phyloP scores from a whole-genome alignment of 352 stramenopile species.

The Poterioochromonas sp. region DNA sequence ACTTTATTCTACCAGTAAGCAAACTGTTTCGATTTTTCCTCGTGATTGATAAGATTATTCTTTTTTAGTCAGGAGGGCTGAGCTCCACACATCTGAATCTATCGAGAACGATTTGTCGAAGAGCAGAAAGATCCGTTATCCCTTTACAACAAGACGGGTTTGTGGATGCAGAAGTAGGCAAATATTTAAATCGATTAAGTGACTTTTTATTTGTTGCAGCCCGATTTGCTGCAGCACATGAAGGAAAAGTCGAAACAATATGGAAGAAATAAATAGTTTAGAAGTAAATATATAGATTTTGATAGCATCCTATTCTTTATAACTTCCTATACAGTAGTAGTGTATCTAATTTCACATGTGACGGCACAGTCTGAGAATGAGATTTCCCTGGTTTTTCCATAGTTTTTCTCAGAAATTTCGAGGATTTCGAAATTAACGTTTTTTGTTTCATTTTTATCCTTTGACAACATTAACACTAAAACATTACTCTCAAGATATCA shows the following conservation, averaged over 20 bases:
- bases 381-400: no score
- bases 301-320: no score
- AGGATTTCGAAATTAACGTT: no score
- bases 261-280: no score
- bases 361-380: no score
- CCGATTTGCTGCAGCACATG: background rate
- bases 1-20: slow-evolving; percentile 25
- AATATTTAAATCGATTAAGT: slow-evolving; percentile 22
- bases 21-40: background rate
- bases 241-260: slow-evolving; percentile 9
- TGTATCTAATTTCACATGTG: no score
- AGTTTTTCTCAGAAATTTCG: no score
- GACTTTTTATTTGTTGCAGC: slow-evolving; percentile 31
- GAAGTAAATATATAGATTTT: no score
- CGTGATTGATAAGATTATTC: background rate
- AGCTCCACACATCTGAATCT: slow-evolving; percentile 5
- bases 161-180: background rate
- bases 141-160: background rate
- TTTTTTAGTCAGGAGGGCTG: slow-evolving; percentile 13
- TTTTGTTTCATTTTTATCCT: no score
- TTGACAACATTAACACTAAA: no score
- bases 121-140: slow-evolving; percentile 10
- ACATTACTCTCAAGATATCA: no score
- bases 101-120: background rate
- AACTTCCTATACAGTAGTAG: no score